Base-by-base conservation (phyloP, 2,329 filamentous ascomycete genomes). In the Talaromyces sp. region DNA sequence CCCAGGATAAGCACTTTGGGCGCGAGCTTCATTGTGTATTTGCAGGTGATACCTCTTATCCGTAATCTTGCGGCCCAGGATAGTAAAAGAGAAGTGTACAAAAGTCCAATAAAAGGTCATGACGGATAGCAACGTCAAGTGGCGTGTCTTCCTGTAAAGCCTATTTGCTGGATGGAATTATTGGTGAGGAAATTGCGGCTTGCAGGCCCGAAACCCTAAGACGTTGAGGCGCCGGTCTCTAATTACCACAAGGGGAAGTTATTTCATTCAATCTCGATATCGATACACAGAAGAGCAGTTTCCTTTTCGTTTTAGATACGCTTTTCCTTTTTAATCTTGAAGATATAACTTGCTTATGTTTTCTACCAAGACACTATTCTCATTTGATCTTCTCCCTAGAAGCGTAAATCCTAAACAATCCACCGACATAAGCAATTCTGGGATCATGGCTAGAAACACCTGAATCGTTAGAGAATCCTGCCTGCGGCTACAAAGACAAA, bases 1-100 rank as follows among this genome's bases (percentile, higher is more conserved):
- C 91, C 91, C 68, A 95, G 85, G 69, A 95, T 78, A 67, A 93
- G 87, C 65, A 93, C 85, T 82, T 50, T 64, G 1, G 52, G 54
- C 10, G 41, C 35, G 3, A 62, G 39, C 22, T 39, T 45, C 37
- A 45, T 54, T 22, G 14, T 43, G 13, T 8, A 13, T 10, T 13
- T 37, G 35, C 10, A 6, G 27, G 27, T 31, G 27, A 7, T 31
- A 31, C 27, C 27, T 31, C 6, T 8, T 31, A 7, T 6, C 6
- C 5, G 1, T 31, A 31, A 5, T 7, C 27, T 5, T 31, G 27
- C 27, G 8, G 27, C 7, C 27, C 27, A 6, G 5, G 27, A 31
- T 31, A 6, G 27, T 31, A 31, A 31, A 31, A 31, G 4, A 6
- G 27, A 31, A 31, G 6, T 31, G 27, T 1, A 27, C 6, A 27